phyloP scores from a whole-genome alignment of 306 rosid genomes.

The Fragaria iinumae region DNA sequence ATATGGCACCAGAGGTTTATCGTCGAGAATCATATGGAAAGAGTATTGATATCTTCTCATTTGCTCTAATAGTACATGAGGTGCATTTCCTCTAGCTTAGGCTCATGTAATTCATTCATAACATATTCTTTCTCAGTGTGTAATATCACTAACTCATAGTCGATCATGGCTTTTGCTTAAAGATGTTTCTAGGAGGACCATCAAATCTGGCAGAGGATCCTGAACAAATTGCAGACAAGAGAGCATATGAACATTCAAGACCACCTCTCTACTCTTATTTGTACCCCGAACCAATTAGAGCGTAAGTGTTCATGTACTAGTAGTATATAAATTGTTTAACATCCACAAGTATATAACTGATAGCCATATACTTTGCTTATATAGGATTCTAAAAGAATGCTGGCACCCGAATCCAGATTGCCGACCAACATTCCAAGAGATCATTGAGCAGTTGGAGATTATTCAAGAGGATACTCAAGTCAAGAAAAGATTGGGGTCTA shows the following conservation, averaged over 20 bases:
- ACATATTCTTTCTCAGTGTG: background rate
- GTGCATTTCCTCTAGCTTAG: slow-evolving; percentile 3
- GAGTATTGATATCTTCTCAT: slow-evolving; percentile 28
- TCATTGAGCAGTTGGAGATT: slow-evolving; percentile 16
- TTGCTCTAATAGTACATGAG: slow-evolving; percentile 28
- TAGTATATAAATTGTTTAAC: background rate
- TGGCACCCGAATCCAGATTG: slow-evolving; percentile 33
- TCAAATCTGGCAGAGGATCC: slow-evolving; percentile 27
- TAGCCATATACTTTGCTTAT: background rate
- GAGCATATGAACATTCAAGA: slow-evolving; percentile 29
- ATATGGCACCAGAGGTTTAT: slow-evolving; percentile 38
- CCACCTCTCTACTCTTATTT: slow-evolving; percentile 29
- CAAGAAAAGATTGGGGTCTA: background rate
- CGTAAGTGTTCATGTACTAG: slow-evolving; percentile 15
- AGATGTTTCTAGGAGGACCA: slow-evolving; percentile 36
- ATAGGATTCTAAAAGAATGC: slow-evolving; percentile 24
- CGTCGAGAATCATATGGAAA: slow-evolving; percentile 32
- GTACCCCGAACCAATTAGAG: slow-evolving; percentile 20
- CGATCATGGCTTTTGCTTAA: background rate
- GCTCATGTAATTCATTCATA: background rate
- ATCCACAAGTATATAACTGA: background rate
- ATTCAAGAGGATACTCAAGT: slow-evolving; percentile 8
- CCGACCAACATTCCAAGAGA: slow-evolving; percentile 23
- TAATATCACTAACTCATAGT: background rate
- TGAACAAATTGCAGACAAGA: slow-evolving; percentile 29